Conservation (phyloP, 257 asterid species). For the Solanum chilense region DNA sequence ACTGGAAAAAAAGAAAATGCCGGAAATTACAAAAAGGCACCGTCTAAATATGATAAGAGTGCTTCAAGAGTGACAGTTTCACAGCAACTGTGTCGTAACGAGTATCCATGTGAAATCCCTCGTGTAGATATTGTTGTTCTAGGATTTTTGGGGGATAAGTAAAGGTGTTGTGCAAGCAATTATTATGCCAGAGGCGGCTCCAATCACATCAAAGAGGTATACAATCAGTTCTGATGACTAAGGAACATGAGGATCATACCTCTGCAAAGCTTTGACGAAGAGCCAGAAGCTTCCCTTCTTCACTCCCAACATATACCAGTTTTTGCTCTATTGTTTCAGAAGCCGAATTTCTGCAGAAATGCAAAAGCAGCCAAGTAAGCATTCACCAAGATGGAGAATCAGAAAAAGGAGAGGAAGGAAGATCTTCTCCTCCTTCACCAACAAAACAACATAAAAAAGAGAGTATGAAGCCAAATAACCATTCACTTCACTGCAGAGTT, state of each 20-base stretch:
- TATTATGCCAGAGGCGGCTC: neutral
- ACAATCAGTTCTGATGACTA: neutral
- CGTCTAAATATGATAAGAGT: neutral
- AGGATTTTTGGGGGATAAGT: neutral
- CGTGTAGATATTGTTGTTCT: neutral
- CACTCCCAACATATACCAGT: slow-evolving; percentile 81
- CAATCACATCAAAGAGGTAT: neutral
- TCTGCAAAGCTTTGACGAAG: slow-evolving; percentile 84
- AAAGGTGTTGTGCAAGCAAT: neutral
- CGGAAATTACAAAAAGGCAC: neutral
- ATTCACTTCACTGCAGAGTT: neutral
- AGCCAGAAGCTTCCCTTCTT: slow-evolving; percentile 91
- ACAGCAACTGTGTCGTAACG: neutral
- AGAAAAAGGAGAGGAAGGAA: neutral
- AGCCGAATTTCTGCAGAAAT: slow-evolving; percentile 67
- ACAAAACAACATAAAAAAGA: neutral
- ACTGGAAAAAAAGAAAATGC: neutral
- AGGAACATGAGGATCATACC: slow-evolving; percentile 28
- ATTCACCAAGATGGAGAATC: neutral
- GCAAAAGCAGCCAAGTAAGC: neutral
- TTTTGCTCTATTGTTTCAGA: slow-evolving; percentile 77
- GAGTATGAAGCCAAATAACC: neutral
- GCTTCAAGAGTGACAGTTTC: neutral
- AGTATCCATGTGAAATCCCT: neutral
- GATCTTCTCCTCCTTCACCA: neutral